Conservation (phyloP, 2,329 filamentous ascomycete genomes). For the Alternaria sp. region DNA sequence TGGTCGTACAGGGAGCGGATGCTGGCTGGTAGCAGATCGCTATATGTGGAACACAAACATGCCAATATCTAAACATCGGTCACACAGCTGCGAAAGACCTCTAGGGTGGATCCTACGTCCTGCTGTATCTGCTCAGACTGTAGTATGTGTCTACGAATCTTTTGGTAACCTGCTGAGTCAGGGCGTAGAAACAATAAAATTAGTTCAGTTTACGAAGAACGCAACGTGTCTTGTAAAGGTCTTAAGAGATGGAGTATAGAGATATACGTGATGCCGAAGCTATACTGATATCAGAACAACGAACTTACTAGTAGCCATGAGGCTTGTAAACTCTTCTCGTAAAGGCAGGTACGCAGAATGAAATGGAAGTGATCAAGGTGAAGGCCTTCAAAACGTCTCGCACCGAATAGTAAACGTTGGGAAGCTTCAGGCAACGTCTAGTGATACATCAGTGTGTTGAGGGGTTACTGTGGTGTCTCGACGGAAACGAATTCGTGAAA, state of each 20-base stretch:
- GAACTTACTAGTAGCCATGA: conserved; percentile 23
- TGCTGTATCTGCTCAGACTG: conserved; percentile 25
- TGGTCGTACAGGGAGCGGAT: conserved; percentile 16
- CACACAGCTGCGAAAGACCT: conserved; percentile 23
- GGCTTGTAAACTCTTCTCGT: conserved; percentile 17
- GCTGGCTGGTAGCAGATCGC: conserved; percentile 17
- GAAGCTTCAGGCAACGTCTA: neutral
- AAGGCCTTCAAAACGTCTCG: conserved; percentile 5
- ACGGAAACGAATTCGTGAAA: neutral
- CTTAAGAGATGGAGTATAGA: conserved; percentile 22
- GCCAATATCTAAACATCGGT: conserved; percentile 24
- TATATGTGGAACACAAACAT: conserved; percentile 41
- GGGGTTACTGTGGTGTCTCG: conserved; percentile 3
- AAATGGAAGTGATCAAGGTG: conserved; percentile 9
- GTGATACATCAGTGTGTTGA: conserved; percentile 1
- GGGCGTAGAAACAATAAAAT: conserved; percentile 23
- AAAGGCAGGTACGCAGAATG: conserved; percentile 13
- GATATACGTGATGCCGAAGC: conserved; percentile 35
- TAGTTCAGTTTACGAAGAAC: conserved; percentile 20
- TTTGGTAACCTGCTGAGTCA: conserved; percentile 32
- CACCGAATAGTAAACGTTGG: conserved; percentile 1
- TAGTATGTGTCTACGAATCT: conserved; percentile 24
- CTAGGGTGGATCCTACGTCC: conserved; percentile 24
- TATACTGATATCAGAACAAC: conserved; percentile 31
- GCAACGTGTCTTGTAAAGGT: conserved; percentile 8